Evolutionary conservation across 306 rosid genomes (phyloP), one percentile per base, ranked within the genome.

Genomic region (Lablab purpureus): DNA sequence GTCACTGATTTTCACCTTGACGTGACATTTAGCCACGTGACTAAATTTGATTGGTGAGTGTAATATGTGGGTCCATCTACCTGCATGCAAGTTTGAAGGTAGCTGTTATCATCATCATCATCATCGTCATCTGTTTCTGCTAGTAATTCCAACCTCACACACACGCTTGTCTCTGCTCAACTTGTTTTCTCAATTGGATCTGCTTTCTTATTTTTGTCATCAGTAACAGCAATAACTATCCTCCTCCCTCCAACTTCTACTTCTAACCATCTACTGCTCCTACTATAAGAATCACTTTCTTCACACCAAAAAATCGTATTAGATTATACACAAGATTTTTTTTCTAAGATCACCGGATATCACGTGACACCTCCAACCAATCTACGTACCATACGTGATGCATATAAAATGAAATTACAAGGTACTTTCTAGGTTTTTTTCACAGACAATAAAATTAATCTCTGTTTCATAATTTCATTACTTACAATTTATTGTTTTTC

Each of bases 1-100:
- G 30, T 56, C 56, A 22, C 11, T 32, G 13, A 7, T 37, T 65
- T 65, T 56, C 50, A 46, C 47, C 43, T 0, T 18, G 71, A 32
- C 52, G 18, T 73, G 18, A 32, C 55, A 78, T 17, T 41, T 30
- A 10, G 5, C 82, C 46, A 63, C 49, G 63, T 76, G 14, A 25
- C 76, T 30, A 1, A 3, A 0, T 19, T 2, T 30, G 1, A 51
- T 80, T 80, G 74, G 66, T 6, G 0, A 13, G 12, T 4, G 13
- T 40, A 40, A 10, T 2, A 10, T 40, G 13, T 10, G 45, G 45
- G 45, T 2, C 45, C 45, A 40, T 13, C 13, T 10, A 40, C 45
- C 45, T 40, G 45, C 45, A 40, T 40, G 45, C 45, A 40, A 40
- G 45, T 40, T 10, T 40, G 45, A 12, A 43, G 5, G 15, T 43